Conservation (phyloP, 192 early-diverging fungal species). For the Coemansia sp. region DNA sequence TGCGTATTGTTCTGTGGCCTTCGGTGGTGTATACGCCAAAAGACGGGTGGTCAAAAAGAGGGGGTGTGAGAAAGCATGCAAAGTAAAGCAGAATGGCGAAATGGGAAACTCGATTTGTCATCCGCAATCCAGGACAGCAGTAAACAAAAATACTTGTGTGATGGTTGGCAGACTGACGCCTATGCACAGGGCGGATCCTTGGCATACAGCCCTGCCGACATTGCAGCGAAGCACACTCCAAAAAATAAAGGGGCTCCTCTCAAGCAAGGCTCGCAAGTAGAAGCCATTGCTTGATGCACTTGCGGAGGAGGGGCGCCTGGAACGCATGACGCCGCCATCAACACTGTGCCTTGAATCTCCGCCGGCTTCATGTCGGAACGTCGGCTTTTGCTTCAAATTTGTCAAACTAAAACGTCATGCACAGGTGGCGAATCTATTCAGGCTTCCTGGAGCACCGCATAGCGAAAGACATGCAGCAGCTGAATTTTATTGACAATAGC, state of each 20-base stretch:
- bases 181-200: slow-evolving; percentile 1
- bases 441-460: not conserved
- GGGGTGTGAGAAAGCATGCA: not conserved
- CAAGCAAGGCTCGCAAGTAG: not conserved
- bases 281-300: not conserved
- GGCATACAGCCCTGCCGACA: not conserved
- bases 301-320: not conserved
- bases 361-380: not conserved
- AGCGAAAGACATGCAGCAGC: too few species aligned
- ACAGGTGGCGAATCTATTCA: not conserved
- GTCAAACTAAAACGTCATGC: not conserved
- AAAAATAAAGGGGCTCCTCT: not conserved
- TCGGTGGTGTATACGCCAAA: not conserved
- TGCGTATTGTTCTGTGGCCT: not conserved
- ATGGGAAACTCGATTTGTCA: slow-evolving; percentile 1
- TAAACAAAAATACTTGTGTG: not conserved
- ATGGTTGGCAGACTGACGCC: not conserved
- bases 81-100: not conserved
- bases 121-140: not conserved
- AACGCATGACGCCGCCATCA: not conserved
- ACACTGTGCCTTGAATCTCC: not conserved
- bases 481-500: too few species aligned
- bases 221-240: not conserved
- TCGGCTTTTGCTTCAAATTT: not conserved
- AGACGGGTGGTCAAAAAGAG: not conserved